phyloP scores from a whole-genome alignment of 768 basidiomycete genomes.

The Hericium coralloides region DNA sequence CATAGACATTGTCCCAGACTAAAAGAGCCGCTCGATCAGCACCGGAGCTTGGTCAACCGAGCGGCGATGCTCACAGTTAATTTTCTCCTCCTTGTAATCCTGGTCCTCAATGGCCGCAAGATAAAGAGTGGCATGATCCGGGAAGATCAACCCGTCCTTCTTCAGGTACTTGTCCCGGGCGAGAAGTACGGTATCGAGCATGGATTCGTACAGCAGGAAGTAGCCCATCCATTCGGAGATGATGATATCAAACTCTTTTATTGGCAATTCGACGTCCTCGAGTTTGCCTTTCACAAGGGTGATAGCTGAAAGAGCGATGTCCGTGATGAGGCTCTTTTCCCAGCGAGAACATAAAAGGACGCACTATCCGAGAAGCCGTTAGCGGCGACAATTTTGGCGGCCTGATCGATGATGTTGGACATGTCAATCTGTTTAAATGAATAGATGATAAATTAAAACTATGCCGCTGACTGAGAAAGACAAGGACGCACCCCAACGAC shows the following conservation, averaged over 20 bases:
- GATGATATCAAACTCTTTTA: slow-evolving; percentile 94
- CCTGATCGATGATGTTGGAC: slow-evolving; percentile 99
- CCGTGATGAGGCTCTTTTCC: background rate
- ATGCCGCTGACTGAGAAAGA: background rate
- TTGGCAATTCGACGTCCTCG: slow-evolving; percentile 83
- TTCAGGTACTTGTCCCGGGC: slow-evolving; percentile 97
- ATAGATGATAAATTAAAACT: background rate
- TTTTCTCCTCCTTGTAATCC: slow-evolving; percentile 99
- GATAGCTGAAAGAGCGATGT: slow-evolving; percentile 46
- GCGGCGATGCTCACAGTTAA: slow-evolving; percentile 69
- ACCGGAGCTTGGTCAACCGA: background rate
- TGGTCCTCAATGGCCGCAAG: slow-evolving; percentile 98
- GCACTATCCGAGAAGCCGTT: slow-evolving; percentile 94
- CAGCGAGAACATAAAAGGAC: slow-evolving; percentile 18
- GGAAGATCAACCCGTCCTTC: slow-evolving; percentile 87
- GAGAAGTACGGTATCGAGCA: slow-evolving; percentile 96
- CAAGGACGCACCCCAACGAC: slow-evolving; percentile 73
- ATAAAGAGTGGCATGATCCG: slow-evolving; percentile 87
- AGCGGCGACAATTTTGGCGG: slow-evolving; percentile 90
- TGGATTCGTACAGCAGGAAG: slow-evolving; percentile 97
- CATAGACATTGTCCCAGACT: slow-evolving; percentile 99
- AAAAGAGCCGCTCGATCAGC: background rate
- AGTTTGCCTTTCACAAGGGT: slow-evolving; percentile 97
- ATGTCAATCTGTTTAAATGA: slow-evolving; percentile 75
- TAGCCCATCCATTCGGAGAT: slow-evolving; percentile 99